These are phyloP conservation scores for Ustilago cynodontis DNA, from an alignment of 1,284 basidiomycete species.

Conservation along the genomic window DNA sequence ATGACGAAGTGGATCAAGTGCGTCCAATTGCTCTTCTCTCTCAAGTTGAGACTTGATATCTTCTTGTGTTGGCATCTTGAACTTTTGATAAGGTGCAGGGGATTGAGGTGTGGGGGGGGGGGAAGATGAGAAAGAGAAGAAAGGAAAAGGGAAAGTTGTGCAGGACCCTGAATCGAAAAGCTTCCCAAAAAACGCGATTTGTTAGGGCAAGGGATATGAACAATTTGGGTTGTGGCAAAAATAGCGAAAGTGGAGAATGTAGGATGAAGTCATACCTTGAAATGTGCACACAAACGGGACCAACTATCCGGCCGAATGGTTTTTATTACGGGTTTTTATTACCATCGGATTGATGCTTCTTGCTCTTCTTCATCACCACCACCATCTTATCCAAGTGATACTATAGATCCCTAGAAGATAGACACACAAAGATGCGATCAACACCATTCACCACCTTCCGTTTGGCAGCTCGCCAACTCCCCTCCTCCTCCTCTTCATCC, in stretches of 20 bases:
- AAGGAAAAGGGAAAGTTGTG: not conserved
- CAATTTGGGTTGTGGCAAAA: no score
- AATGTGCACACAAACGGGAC: no score
- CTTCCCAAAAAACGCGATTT: not conserved
- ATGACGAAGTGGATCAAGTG: conserved; percentile 77
- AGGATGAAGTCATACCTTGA: not conserved
- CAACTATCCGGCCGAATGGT: no score
- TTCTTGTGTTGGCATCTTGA: not conserved
- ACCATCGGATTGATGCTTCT: not conserved
- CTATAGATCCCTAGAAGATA: not conserved
- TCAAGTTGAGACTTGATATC: conserved; percentile 19
- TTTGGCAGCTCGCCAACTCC: not conserved
- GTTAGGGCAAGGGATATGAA: not conserved
- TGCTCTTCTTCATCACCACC: not conserved
- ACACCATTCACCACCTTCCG: not conserved
- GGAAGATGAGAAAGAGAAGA: not conserved
- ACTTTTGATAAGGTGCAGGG: not conserved
- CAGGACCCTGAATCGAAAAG: conserved; percentile 8
- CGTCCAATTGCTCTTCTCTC: conserved; percentile 74
- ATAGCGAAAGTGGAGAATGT: conserved; percentile 5
- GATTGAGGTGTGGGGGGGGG: not conserved
- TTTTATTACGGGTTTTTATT: not conserved
- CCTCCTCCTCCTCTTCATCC: not conserved
- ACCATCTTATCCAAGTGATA: not conserved
- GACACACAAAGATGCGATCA: not conserved